Base-by-base conservation (phyloP, 768 basidiomycete genomes). In the Pholiota conissans region DNA sequence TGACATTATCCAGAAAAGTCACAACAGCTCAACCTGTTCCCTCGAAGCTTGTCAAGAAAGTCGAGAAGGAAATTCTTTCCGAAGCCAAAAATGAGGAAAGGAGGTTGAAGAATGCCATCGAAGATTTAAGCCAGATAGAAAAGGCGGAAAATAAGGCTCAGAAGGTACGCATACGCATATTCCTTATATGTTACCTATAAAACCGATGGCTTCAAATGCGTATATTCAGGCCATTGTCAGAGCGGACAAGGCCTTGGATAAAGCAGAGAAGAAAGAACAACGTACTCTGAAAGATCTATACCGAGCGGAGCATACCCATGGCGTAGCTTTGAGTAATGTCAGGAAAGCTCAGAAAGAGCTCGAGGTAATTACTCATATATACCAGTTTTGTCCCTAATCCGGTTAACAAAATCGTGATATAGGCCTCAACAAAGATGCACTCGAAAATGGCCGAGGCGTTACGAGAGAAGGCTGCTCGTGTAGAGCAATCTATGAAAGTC, bases 31-130 rank as follows among this genome's bases (percentile, higher is more conserved):
- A 57, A n/a, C 58, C 67, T 13, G 66, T 69, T 14, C 67, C 69
- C 16, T 68, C 71, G 28, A 62, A 69, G 42, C 57, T 69, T 26
- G 56, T 73, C 30, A 72, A 71, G 56, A 69, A 72, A 35, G 59
- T 75, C 9, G 81, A 84, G 65, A 81, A 78, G 55, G 68, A 70
- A 16, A 68, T 84, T 32, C 62, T 72, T 3, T 75, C 75, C 51
- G 85, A 87, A 61, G 79, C 79, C 16, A 82, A 80, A 62, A 71
- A 74, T 24, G 84, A 85, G 65, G 74, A 81, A 53, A 75, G 71
- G 47, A 70, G 69, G 29, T 67, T 89, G 62, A 76, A 84, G 66
- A 76, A 79, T 46, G 76, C 81, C 30, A 59, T 84, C 59, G 84
- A 83, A 64, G 82, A 85, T 49, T 71, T 89, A 29, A 69, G 72